A percentile compares a stretch with the other conserved stretches of the same genome.
Conservation (phyloP, 2,329 filamentous ascomycete genomes). For the Diaporthe sp. region DNA sequence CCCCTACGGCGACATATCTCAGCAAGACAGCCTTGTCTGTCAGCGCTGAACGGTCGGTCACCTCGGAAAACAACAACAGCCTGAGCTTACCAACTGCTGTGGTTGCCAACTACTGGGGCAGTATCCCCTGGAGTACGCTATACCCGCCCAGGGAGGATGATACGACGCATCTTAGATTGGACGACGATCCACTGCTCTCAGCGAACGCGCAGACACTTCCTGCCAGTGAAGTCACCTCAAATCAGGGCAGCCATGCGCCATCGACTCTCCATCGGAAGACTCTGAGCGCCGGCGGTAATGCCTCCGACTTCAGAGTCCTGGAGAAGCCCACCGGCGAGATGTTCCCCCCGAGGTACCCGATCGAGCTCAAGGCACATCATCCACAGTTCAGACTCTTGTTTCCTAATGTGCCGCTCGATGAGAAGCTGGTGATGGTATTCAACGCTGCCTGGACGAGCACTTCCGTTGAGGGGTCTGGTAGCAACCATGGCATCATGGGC, state of each 20-base stretch:
- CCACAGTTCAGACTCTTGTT: conserved; percentile 94
- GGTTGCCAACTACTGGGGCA: conserved; percentile 95
- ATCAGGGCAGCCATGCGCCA: conserved; percentile 25
- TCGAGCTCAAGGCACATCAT: conserved; percentile 85
- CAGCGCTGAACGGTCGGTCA: conserved; percentile 79
- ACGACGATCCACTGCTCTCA: conserved; percentile 51
- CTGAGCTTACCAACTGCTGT: conserved; percentile 84
- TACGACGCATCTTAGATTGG: conserved; percentile 38
- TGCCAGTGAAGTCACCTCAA: conserved; percentile 40
- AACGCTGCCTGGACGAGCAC: conserved; percentile 83
- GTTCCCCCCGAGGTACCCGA: conserved; percentile 82
- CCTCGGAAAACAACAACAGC: conserved; percentile 64
- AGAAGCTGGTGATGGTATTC: conserved; percentile 92
- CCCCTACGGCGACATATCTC: conserved; percentile 85
- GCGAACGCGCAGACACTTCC: conserved; percentile 46
- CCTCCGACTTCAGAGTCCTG: conserved; percentile 36
- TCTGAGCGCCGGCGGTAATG: conserved; percentile 44
- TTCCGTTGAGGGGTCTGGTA: conserved; percentile 53
- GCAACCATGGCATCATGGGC: conserved; percentile 65
- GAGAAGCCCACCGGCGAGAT: conserved; percentile 57
- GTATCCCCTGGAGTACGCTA: conserved; percentile 74
- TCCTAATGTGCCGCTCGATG: conserved; percentile 78
- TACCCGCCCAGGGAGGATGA: conserved; percentile 43
- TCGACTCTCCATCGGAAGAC: conserved; percentile 36
- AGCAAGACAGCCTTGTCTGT: conserved; percentile 87